Base-by-base conservation (phyloP, 306 rosid species). In the Vigna angularis region DNA sequence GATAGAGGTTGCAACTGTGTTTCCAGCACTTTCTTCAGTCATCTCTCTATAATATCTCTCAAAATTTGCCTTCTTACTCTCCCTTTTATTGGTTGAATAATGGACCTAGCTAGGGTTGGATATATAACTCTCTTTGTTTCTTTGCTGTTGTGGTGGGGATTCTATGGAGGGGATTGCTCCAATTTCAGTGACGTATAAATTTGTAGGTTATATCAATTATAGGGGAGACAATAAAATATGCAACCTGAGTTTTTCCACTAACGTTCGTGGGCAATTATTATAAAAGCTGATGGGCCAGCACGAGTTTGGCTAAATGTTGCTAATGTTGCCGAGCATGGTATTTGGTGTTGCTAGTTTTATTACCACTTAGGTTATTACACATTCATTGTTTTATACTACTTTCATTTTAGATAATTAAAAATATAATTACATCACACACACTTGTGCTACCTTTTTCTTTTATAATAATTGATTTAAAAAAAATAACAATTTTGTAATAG, bases 231-330 rank as follows among this genome's bases (percentile, higher is more conserved):
- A 87, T 90, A 76, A 83, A 85, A 87, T 87, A 91, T 90, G 96
- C 88, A 84, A 52, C 87, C 81, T 86, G 88, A 73, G 87, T 91
- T 85, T 88, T 88, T 87, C 93, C 98, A 94, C 98, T 94, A 72
- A 83, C 74, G 84, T 85, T 86, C 82, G 93, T 89, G 94, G 89
- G 93, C 68, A 88, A 91, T 91, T 91, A 90, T 91, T 88, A 82
- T 89, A 82, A 58, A 53, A 20, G 76, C 48, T 75, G 78, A 83
- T 83, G 90, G 89, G 76, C 87, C 90, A 86, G 44, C 72, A 73
- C 44, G 70, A 61, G 81, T 82, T 79, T 63, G 83, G 84, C 78
- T 79, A 73, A 69, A 61, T 61, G 66, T 61, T 61, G 66, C 66
- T 30, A 61, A 59, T 80, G 22, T 66, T 80, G 78, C 49, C 63